A percentile compares a stretch with the other conserved stretches of the same genome.
Evolutionary conservation across 2,329 filamentous ascomycete species (phyloP).

Genomic region (Colletotrichum sp.): DNA sequence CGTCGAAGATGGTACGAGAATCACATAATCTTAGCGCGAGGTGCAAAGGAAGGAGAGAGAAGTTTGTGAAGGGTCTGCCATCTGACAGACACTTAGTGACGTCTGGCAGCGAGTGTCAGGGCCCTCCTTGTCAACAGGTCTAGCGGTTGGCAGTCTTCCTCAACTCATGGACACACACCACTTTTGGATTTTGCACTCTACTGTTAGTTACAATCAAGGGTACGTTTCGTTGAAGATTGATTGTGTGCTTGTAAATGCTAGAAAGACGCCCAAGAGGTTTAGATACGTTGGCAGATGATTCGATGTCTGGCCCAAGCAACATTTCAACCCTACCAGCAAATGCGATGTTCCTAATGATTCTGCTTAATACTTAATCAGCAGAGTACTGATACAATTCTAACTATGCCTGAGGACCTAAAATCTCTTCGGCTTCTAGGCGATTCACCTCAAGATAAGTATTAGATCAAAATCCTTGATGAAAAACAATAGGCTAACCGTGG

Average conservation of each 20-base stretch:
- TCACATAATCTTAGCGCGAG: background rate
- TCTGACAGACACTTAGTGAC: rapidly evolving
- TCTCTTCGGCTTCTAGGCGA: too few relatives aligned
- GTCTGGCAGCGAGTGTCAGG: background rate
- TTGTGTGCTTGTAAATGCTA: background rate
- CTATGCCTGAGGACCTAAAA: too few relatives aligned
- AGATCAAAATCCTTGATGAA: too few relatives aligned
- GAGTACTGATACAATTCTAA: too few relatives aligned
- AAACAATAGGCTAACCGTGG: too few relatives aligned
- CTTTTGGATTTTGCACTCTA: background rate
- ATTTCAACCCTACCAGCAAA: too few relatives aligned
- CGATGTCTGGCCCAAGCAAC: too few relatives aligned
- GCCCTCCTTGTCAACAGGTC: background rate
- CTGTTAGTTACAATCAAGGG: background rate
- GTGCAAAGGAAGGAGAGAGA: background rate
- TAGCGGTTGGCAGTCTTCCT: background rate
- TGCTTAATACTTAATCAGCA: too few relatives aligned
- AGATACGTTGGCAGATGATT: too few relatives aligned
- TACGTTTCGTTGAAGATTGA: background rate
- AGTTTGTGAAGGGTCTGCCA: background rate
- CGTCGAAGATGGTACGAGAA: background rate
- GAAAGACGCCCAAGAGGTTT: background rate
- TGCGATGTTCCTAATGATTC: too few relatives aligned
- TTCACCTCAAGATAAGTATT: too few relatives aligned
- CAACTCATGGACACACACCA: background rate